These are phyloP conservation scores for Mortierella sp. DNA, from an alignment of 371 early-diverging fungal genomes.

Conservation along the genomic window DNA sequence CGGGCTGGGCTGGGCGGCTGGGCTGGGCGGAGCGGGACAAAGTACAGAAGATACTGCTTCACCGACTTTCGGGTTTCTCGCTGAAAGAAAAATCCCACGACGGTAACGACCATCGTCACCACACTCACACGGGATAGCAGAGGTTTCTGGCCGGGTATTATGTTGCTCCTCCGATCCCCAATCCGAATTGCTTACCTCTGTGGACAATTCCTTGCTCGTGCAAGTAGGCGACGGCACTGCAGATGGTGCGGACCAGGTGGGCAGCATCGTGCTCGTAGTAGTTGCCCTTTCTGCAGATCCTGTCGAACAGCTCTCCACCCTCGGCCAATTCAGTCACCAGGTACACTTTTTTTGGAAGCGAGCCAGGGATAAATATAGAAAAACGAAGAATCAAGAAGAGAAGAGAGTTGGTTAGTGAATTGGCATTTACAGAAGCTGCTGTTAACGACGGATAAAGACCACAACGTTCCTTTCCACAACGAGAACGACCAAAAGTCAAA, in stretches of 20 bases:
- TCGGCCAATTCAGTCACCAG: slow-evolving; percentile 91
- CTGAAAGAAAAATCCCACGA: background rate
- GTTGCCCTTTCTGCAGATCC: slow-evolving; percentile 84
- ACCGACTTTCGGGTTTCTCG: background rate
- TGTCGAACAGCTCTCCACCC: slow-evolving; percentile 94
- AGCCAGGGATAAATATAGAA: slow-evolving; percentile 15
- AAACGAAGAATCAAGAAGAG: slow-evolving; percentile 8
- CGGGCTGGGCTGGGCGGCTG: slow-evolving; percentile 1
- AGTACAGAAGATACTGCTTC: background rate
- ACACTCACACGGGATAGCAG: background rate
- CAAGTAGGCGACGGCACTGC: slow-evolving; percentile 85
- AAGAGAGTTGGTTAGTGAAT: background rate
- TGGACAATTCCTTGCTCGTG: slow-evolving; percentile 91
- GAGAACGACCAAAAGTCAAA: background rate
- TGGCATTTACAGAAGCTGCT: background rate
- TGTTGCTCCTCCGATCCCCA: too few species aligned
- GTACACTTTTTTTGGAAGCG: slow-evolving; percentile 73
- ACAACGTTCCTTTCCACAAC: background rate
- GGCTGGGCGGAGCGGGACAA: slow-evolving; percentile 3
- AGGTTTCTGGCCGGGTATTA: background rate
- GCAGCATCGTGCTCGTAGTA: slow-evolving; percentile 93
- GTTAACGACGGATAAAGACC: background rate
- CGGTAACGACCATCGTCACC: background rate
- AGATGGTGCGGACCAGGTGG: slow-evolving; percentile 79
- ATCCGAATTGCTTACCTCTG: slow-evolving; percentile 70